Conservation (phyloP, 305 asterid species). For the Fraxinus dipetala region DNA sequence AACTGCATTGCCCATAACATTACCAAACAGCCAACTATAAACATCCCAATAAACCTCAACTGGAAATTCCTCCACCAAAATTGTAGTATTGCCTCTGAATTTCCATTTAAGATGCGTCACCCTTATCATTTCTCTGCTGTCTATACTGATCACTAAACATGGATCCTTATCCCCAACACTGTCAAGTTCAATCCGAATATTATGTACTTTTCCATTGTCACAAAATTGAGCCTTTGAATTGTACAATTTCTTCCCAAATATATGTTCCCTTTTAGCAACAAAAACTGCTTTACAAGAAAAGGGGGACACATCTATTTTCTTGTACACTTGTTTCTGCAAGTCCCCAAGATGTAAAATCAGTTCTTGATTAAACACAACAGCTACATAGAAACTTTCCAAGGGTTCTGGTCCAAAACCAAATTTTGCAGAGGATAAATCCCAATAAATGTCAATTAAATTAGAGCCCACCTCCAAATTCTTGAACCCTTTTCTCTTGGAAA, state of each 20-base stretch:
- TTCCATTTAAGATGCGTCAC: constrained; percentile 64
- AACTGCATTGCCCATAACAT: constrained; percentile 44
- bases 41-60: constrained; percentile 79
- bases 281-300: constrained; percentile 32
- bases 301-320: constrained; percentile 31
- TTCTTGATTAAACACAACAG: constrained; percentile 49
- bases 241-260: constrained; percentile 57
- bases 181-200: constrained; percentile 52
- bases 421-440: constrained; percentile 72
- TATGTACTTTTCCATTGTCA: constrained; percentile 46
- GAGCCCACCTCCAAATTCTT: constrained; percentile 33
- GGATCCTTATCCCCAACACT: constrained; percentile 33
- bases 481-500: constrained; percentile 61
- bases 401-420: constrained; percentile 69
- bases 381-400: constrained; percentile 48
- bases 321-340: constrained; percentile 35
- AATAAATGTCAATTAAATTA: constrained; percentile 35
- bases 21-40: constrained; percentile 61
- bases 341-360: constrained; percentile 58
- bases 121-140: constrained; percentile 41
- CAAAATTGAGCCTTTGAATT: constrained; percentile 48
- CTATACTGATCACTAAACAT: constrained; percentile 43
- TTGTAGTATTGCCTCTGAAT: constrained; percentile 59
- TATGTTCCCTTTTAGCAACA: constrained; percentile 50
- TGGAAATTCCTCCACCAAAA: constrained; percentile 57